phyloP scores from a whole-genome alignment of 2,329 filamentous ascomycete species.

The Paraconiothyrium brasiliense region DNA sequence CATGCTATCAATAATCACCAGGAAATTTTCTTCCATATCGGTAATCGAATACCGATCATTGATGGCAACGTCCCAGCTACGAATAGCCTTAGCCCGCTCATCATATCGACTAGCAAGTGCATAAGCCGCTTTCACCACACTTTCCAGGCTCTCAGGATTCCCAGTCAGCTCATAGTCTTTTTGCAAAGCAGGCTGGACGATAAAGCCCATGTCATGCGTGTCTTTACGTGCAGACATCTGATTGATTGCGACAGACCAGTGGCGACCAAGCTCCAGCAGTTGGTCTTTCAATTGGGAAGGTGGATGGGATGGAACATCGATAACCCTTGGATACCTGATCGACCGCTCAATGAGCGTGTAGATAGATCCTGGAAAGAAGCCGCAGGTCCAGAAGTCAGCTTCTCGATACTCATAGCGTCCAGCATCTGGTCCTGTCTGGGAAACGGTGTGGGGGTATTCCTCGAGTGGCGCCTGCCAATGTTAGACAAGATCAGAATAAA shows the following conservation, averaged over 20 bases:
- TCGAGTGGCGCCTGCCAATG: conserved; percentile 33
- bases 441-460: conserved; percentile 46
- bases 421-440: conserved; percentile 34
- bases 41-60: conserved; percentile 50
- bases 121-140: conserved; percentile 56
- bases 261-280: conserved; percentile 37
- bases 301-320: conserved; percentile 30
- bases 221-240: conserved; percentile 54
- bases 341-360: conserved; percentile 45
- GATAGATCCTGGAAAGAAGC: conserved; percentile 48
- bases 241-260: conserved; percentile 45
- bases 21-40: conserved; percentile 47
- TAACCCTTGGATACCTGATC: conserved; percentile 38
- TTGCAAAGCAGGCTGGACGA: conserved; percentile 59
- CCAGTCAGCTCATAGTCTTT: conserved; percentile 60
- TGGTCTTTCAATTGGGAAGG: conserved; percentile 34
- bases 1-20: conserved; percentile 57
- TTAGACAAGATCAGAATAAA: not conserved
- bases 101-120: conserved; percentile 57
- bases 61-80: conserved; percentile 59
- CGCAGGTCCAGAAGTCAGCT: conserved; percentile 49
- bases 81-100: conserved; percentile 54
- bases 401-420: conserved; percentile 47
- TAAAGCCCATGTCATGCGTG: conserved; percentile 66
- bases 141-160: conserved; percentile 50